Conservation (phyloP, 352 stramenopile genomes). For the Pythium brassicae region DNA sequence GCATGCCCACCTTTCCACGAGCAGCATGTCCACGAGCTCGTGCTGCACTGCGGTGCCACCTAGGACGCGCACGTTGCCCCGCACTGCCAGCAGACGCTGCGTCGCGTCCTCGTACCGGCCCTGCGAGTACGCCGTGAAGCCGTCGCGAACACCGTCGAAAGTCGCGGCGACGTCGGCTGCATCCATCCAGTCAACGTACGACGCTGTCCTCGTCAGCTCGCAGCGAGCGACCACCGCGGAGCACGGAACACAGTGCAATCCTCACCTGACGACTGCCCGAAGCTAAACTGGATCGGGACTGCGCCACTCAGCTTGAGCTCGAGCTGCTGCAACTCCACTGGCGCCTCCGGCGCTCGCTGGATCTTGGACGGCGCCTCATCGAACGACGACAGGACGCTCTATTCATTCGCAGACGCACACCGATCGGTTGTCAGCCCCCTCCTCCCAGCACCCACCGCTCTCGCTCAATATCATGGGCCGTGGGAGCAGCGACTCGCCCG, state of each 20-base stretch:
- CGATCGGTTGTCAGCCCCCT: background rate
- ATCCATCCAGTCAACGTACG: background rate
- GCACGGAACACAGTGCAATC: background rate
- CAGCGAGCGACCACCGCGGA: background rate
- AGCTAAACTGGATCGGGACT: slow-evolving; percentile 57
- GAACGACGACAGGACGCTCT: slow-evolving; percentile 63
- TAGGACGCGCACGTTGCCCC: slow-evolving; percentile 63
- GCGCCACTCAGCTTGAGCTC: slow-evolving; percentile 26
- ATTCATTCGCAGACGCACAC: background rate
- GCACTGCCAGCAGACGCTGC: slow-evolving; percentile 47
- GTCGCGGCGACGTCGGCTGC: slow-evolving; percentile 38
- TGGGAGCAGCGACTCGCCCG: too few relatives aligned
- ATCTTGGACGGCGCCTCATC: slow-evolving; percentile 17
- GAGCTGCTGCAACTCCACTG: slow-evolving; percentile 36
- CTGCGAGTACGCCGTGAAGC: slow-evolving; percentile 68
- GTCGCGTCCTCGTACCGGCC: slow-evolving; percentile 54
- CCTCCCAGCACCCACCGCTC: slow-evolving; percentile 3
- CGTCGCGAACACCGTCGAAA: slow-evolving; percentile 51
- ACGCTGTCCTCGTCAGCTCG: background rate
- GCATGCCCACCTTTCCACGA: slow-evolving; percentile 65
- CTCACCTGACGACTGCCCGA: slow-evolving; percentile 22
- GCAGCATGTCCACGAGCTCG: slow-evolving; percentile 68
- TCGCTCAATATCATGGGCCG: background rate
- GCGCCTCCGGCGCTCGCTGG: slow-evolving; percentile 21
- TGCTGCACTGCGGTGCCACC: slow-evolving; percentile 68